Conservation (phyloP, 2,329 filamentous ascomycete genomes). For the Epichloe sylvatica region DNA sequence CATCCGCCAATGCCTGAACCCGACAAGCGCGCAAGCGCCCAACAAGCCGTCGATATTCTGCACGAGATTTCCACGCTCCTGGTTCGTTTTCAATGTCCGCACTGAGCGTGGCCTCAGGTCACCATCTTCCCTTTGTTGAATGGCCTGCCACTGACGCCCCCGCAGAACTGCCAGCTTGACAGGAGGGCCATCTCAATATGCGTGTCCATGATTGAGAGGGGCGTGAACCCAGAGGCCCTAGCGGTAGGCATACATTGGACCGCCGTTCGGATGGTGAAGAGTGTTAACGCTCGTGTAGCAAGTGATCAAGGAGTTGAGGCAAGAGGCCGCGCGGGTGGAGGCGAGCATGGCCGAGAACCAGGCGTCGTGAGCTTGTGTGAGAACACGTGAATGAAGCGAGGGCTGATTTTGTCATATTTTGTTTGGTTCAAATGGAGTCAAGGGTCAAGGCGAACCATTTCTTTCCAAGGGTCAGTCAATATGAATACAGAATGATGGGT, state of each 20-base stretch:
- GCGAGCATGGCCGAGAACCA: slow-evolving; percentile 11
- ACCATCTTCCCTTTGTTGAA: not conserved
- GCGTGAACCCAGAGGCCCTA: slow-evolving; percentile 87
- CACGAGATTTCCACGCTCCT: slow-evolving; percentile 81
- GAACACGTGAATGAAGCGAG: not conserved
- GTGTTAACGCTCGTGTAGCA: slow-evolving; percentile 24
- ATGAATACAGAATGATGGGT: not conserved
- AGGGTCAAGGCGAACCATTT: too few relatives aligned
- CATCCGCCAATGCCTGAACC: slow-evolving; percentile 29
- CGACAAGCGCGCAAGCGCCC: slow-evolving; percentile 61
- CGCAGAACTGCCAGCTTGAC: slow-evolving; percentile 83
- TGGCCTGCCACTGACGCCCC: slow-evolving; percentile 5
- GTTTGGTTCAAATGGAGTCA: not conserved
- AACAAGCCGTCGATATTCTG: slow-evolving; percentile 70
- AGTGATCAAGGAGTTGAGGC: slow-evolving; percentile 46
- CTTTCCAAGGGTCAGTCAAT: not conserved
- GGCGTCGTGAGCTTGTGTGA: not conserved
- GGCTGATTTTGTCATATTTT: not conserved
- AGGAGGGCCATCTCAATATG: slow-evolving; percentile 84
- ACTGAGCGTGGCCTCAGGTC: not conserved
- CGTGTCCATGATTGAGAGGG: slow-evolving; percentile 93
- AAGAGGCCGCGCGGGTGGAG: slow-evolving; percentile 38
- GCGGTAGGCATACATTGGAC: slow-evolving; percentile 47
- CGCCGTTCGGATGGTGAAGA: not conserved
- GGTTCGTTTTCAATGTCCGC: slow-evolving; percentile 38